phyloP scores from a whole-genome alignment of 441 rosid species.

The Arabidopsis hybrid region DNA sequence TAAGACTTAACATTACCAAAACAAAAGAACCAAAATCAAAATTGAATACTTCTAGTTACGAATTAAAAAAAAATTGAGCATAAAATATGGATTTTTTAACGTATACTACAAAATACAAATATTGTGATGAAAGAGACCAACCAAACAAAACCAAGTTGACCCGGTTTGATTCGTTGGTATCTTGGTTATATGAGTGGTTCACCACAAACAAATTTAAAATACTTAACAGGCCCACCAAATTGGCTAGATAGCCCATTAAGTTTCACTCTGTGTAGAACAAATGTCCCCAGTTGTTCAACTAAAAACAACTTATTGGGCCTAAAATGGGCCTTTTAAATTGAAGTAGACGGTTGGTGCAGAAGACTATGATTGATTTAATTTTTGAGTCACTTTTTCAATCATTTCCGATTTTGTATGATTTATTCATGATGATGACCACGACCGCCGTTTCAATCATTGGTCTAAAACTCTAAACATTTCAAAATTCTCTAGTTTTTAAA shows the following conservation, averaged over 20 bases:
- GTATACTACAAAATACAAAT: not conserved
- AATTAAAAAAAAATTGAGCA: not conserved
- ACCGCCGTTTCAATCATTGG: constrained; percentile 49
- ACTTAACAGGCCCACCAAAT: not conserved
- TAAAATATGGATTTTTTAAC: not conserved
- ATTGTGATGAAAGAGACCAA: not conserved
- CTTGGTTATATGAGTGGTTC: not conserved
- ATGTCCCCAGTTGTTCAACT: not conserved
- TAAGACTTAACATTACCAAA: too few relatives aligned
- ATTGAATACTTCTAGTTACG: not conserved
- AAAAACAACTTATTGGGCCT: constrained; percentile 10
- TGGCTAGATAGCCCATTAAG: too few relatives aligned
- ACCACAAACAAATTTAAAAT: not conserved
- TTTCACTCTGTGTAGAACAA: not conserved
- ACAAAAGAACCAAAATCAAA: not conserved
- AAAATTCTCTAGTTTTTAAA: not conserved
- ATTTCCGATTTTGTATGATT: constrained; percentile 45
- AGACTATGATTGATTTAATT: constrained; percentile 18
- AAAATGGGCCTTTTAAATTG: constrained; percentile 10
- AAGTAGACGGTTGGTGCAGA: constrained; percentile 29
- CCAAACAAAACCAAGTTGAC: constrained; percentile 4
- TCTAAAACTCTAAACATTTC: constrained; percentile 17
- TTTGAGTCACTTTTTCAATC: constrained; percentile 44
- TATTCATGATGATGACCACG: constrained; percentile 50
- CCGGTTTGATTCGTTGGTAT: constrained; percentile 19